Conservation (phyloP, 768 basidiomycete genomes). For the Asterophora lycoperdoides region DNA sequence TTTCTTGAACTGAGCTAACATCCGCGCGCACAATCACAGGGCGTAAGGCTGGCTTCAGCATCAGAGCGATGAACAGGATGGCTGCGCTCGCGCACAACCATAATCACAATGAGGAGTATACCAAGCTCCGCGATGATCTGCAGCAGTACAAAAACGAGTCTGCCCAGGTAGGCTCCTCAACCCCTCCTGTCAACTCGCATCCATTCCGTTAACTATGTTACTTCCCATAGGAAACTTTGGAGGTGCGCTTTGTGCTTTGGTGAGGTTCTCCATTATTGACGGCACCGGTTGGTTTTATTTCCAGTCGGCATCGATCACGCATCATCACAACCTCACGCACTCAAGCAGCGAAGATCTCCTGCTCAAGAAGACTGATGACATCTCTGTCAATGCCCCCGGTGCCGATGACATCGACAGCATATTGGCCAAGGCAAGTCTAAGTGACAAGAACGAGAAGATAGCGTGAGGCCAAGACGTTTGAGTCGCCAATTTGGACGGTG, state of each 20-base stretch:
- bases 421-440: conserved; percentile 28
- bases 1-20: background rate
- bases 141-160: conserved; percentile 77
- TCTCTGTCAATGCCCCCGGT: conserved; percentile 15
- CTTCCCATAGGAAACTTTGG: conserved; percentile 30
- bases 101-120: conserved; percentile 36
- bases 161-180: conserved; percentile 37
- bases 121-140: conserved; percentile 54
- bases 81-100: conserved; percentile 47
- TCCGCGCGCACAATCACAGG: conserved; percentile 39
- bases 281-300: background rate
- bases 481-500: too few relatives aligned
- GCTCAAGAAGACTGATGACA: conserved; percentile 21
- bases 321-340: conserved; percentile 39
- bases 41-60: conserved; percentile 83
- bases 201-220: background rate
- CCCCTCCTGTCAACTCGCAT: background rate
- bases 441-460: conserved; percentile 16
- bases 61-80: conserved; percentile 84
- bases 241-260: conserved; percentile 16
- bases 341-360: conserved; percentile 6
- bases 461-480: background rate
- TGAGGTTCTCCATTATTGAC: background rate
- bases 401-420: conserved; percentile 24
- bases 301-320: conserved; percentile 41